Evolutionary conservation across 495 filamentous ascomycete species (phyloP), one percentile per base, ranked within the genome.

Genomic region (Achaetomiella virescens): DNA sequence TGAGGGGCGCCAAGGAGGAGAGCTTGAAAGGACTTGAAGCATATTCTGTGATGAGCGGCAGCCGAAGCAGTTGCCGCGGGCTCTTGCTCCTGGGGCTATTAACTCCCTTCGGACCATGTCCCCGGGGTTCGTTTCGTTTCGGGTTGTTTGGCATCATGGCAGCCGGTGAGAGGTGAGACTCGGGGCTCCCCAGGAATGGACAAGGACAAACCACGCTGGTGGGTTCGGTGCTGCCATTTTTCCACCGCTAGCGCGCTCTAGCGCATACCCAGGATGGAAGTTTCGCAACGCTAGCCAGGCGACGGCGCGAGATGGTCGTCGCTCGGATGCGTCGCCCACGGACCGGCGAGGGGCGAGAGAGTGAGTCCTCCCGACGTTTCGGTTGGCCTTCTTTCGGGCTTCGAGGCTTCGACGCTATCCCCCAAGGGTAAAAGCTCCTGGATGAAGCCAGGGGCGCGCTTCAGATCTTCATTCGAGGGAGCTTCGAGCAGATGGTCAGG

Each of bases 181-280:
- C 6, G 48, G 27, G 14, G 9, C 12, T 54, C 18, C 42, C 1
- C 18, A 1, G n/a, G n/a, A n/a, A n/a, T n/a, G n/a, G 45, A 44
- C 55, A 57, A 36, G 55, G 55, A 35, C 18, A 41, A 31, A 47
- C 55, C 55, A 58, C 20, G 48, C 48, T 35, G 48, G 43, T 53
- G 55, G 48, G 55, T 46, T 52, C 29, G 22, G 41, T 21, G 24
- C 49, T n/a, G 48, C 17, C 33, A 33, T 25, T 58, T 52, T 43
- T 21, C 8, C 27, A 44, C 6, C 29, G 29, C 29, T 45, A 45
- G 41, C 41, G 40, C 29, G 11, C 9, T 20, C 6, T 43, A 50
- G 48, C 17, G 48, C 21, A 18, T 17, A 8, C 31, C 52, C 42
- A 35, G 11, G 12, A 18, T 6, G 50, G 17, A 17, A 12, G 33